phyloP scores from a whole-genome alignment of 805 yeast species.

The Suhomyces sp. region DNA sequence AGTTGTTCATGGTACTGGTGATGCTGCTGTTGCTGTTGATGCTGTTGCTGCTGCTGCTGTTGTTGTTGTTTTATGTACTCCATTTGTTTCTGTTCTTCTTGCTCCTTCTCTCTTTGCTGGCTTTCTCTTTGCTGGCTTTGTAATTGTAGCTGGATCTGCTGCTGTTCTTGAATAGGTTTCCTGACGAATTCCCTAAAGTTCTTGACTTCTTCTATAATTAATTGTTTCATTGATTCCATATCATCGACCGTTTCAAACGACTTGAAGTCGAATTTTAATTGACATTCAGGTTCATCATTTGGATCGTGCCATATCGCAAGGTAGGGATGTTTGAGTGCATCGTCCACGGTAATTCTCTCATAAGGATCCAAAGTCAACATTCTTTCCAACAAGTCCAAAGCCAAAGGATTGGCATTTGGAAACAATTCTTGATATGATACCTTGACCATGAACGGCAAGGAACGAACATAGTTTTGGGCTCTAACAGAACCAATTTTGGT shows the following conservation, averaged over 20 bases:
- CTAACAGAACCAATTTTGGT: conserved; percentile 68
- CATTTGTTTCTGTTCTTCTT: conserved; percentile 17
- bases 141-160: conserved; percentile 36
- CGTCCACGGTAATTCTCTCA: conserved; percentile 79
- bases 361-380: conserved; percentile 87
- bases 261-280: conserved; percentile 73
- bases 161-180: conserved; percentile 61
- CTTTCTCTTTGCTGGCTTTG: conserved; percentile 30
- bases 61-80: conserved; percentile 14
- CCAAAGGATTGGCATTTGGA: conserved; percentile 84
- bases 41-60: conserved; percentile 6
- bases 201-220: conserved; percentile 78
- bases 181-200: conserved; percentile 79
- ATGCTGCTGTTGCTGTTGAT: conserved; percentile 5
- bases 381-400: conserved; percentile 64
- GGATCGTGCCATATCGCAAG: conserved; percentile 81
- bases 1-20: neutral
- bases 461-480: conserved; percentile 88
- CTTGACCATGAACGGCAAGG: conserved; percentile 77
- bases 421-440: conserved; percentile 69
- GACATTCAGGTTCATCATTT: conserved; percentile 83
- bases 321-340: conserved; percentile 88
- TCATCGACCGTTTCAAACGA: conserved; percentile 84
- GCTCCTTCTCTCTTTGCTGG: conserved; percentile 26
- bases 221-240: conserved; percentile 65